These are phyloP conservation scores for Gossypium schwendimanii DNA, from an alignment of 441 rosid genomes.

Conservation along the genomic window DNA sequence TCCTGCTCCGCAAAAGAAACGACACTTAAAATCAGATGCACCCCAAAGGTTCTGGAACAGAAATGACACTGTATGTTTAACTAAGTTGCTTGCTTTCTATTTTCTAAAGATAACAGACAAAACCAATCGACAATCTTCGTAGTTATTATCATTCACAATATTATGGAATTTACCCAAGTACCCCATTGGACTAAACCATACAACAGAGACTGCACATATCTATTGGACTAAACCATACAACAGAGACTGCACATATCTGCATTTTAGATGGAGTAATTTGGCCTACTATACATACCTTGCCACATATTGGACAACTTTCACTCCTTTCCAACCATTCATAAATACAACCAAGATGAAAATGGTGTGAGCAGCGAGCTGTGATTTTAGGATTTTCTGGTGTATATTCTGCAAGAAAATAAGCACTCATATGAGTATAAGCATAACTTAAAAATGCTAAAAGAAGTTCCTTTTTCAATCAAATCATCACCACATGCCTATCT, in stretches of 20 bases:
- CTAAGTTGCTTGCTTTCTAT: not conserved
- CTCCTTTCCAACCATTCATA: conserved; percentile 98
- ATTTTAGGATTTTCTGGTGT: conserved; percentile 83
- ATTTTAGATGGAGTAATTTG: not conserved
- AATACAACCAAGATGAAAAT: conserved; percentile 89
- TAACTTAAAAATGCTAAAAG: not conserved
- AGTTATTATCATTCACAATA: not conserved
- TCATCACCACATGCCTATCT: not conserved
- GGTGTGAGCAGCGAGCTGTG: conserved; percentile 64
- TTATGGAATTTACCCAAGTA: not conserved
- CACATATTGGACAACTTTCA: conserved; percentile 85
- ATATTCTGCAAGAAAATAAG: conserved; percentile 50
- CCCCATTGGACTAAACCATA: not conserved
- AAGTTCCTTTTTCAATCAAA: not conserved
- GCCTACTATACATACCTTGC: conserved; percentile 59
- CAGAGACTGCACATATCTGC: not conserved
- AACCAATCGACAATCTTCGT: not conserved
- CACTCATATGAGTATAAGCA: not conserved
- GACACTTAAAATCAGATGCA: conserved; percentile 9
- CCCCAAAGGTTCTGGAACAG: not conserved
- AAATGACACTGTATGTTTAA: not conserved
- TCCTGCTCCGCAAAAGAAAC: conserved; percentile 35
- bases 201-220: not conserved
- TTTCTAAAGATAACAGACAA: not conserved
- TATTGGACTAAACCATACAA: not conserved